These are phyloP conservation scores for Cordyceps pruinosa DNA, from an alignment of 2,329 filamentous ascomycete species.

Conservation along the genomic window DNA sequence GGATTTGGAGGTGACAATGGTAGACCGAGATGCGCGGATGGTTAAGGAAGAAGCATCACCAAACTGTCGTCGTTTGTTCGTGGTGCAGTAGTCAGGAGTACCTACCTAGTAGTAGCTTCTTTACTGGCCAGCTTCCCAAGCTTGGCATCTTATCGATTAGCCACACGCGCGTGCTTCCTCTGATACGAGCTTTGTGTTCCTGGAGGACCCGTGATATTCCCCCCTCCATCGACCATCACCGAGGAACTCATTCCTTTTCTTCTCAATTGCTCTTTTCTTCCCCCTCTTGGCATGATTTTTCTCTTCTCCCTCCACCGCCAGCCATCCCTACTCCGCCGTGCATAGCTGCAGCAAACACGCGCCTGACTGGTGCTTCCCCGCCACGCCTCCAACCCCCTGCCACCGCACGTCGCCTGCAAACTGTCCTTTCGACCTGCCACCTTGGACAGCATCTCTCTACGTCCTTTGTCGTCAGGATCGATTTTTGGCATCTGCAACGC, in stretches of 20 bases:
- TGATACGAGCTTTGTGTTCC: background rate
- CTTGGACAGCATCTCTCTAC: background rate
- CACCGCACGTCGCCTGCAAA: slow-evolving; percentile 4
- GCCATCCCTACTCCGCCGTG: background rate
- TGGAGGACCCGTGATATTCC: background rate
- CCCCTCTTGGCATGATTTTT: background rate
- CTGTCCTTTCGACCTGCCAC: slow-evolving; percentile 3
- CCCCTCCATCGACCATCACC: background rate
- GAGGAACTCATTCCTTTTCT: background rate
- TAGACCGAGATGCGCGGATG: background rate
- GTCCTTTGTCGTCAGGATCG: background rate
- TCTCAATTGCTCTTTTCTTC: background rate
- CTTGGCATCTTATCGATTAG: slow-evolving; percentile 8
- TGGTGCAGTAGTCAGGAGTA: background rate
- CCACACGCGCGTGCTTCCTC: background rate
- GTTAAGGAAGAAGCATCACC: background rate
- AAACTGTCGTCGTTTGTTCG: too few species aligned
- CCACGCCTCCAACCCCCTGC: background rate
- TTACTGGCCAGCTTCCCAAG: background rate
- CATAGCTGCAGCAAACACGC: background rate
- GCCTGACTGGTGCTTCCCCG: background rate
- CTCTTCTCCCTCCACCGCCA: too few species aligned
- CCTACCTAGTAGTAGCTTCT: too few species aligned
- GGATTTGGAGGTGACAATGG: background rate
- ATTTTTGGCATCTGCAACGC: background rate